Evolutionary conservation across 768 basidiomycete genomes (phyloP).

Genomic region (Rubroboletus satanas): DNA sequence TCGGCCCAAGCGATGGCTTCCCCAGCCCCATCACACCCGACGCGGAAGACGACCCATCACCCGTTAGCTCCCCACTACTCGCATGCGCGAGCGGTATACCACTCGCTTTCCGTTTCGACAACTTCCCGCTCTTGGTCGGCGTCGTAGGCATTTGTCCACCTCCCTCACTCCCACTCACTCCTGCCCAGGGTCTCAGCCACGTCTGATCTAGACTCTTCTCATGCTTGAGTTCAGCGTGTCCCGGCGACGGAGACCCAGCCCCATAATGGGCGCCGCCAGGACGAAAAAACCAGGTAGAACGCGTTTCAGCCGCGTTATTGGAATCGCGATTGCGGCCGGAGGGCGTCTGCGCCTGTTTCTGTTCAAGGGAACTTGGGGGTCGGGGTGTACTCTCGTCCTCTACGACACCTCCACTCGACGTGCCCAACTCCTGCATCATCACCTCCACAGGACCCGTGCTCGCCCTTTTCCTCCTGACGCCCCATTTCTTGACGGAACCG

Average conservation of each 20-base stretch:
- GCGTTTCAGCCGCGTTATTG: constrained; percentile 6
- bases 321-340: constrained; percentile 20
- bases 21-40: constrained; percentile 18
- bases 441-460: constrained; percentile 42
- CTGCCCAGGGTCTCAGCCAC: constrained; percentile 18
- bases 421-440: constrained; percentile 22
- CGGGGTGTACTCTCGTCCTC: constrained; percentile 28
- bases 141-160: constrained; percentile 19
- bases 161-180: neutral
- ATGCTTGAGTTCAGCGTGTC: constrained; percentile 29
- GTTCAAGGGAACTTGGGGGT: constrained; percentile 26
- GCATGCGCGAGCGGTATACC: constrained; percentile 16
- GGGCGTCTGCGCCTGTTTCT: constrained; percentile 15
- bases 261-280: constrained; percentile 42
- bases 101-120: constrained; percentile 25
- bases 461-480: constrained; percentile 41
- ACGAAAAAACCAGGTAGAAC: constrained; percentile 50
- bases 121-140: constrained; percentile 25
- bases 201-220: constrained; percentile 29
- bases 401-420: neutral
- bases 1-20: constrained; percentile 27
- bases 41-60: constrained; percentile 21
- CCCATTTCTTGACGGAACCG: constrained; percentile 58
- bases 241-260: constrained; percentile 43
- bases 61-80: constrained; percentile 27